phyloP scores from a whole-genome alignment of 2,329 filamentous ascomycete species.

The Amauroascus verrucosus region DNA sequence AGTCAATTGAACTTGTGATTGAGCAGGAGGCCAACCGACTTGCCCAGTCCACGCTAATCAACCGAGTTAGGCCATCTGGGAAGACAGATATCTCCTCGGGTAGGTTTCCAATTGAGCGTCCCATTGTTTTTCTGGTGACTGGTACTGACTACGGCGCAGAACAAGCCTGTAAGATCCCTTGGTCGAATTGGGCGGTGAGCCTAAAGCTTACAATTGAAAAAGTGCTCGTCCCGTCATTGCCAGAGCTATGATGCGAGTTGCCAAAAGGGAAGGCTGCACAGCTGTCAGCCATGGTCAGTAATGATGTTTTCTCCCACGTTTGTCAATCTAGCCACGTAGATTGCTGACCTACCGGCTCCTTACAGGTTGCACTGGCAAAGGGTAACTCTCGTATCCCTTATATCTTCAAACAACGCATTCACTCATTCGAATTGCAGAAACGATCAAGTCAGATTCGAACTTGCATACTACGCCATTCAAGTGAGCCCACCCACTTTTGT shows the following conservation, averaged over 20 bases:
- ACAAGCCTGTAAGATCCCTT: conserved; percentile 25
- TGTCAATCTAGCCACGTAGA: neutral
- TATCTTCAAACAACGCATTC: neutral
- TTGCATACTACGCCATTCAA: conserved; percentile 41
- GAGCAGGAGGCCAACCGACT: neutral
- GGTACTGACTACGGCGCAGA: conserved; percentile 21
- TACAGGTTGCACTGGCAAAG: conserved; percentile 38
- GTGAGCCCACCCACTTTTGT: neutral
- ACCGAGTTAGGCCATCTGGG: conserved; percentile 51
- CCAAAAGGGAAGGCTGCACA: conserved; percentile 36
- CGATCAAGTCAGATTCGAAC: conserved; percentile 42
- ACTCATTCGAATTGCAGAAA: conserved; percentile 21
- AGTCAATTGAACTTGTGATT: conserved; percentile 6
- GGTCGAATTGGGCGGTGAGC: neutral
- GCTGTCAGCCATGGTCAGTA: conserved; percentile 31
- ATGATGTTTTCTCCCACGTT: neutral
- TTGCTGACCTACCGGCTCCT: neutral
- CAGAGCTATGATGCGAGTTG: conserved; percentile 34
- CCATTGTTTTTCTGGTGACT: neutral
- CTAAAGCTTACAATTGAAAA: neutral
- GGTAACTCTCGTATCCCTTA: conserved; percentile 16
- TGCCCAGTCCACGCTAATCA: conserved; percentile 19
- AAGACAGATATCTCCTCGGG: conserved; percentile 54
- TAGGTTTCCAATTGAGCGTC: conserved; percentile 20
- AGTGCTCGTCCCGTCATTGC: conserved; percentile 40